Conservation (phyloP, 2,329 filamentous ascomycete species). For the Sarocladium brachiariae region DNA sequence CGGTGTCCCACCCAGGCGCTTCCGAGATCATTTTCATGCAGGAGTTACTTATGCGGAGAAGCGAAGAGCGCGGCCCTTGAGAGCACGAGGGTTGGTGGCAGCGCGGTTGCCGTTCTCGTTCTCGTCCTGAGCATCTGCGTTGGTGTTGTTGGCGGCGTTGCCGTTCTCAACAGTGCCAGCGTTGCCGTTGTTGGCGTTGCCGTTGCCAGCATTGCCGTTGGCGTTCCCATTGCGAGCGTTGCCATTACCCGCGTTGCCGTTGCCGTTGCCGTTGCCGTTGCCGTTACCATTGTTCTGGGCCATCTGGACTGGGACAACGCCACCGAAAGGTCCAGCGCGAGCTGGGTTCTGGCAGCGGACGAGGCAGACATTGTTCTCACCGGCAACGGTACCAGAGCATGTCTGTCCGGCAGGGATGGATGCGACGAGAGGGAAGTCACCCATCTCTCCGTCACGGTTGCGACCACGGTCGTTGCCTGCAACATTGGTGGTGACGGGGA, state of each 20-base stretch:
- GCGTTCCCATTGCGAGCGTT: not conserved
- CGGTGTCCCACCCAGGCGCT: no score
- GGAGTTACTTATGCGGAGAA: constrained; percentile 4
- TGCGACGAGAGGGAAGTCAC: constrained; percentile 49
- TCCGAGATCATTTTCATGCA: not conserved
- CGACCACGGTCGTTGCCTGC: constrained; percentile 45
- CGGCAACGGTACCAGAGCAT: constrained; percentile 48
- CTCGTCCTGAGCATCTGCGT: constrained; percentile 13
- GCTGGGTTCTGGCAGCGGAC: constrained; percentile 54
- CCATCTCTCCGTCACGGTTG: constrained; percentile 46
- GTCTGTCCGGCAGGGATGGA: constrained; percentile 41
- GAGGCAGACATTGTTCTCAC: constrained; percentile 49
- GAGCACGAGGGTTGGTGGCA: not conserved
- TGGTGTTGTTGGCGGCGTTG: not conserved
- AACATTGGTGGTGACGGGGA: constrained; percentile 49
- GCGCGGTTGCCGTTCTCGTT: constrained; percentile 3
- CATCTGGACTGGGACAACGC: constrained; percentile 54
- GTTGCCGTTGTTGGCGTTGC: constrained; percentile 35
- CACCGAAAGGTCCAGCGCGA: constrained; percentile 48
- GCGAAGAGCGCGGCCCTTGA: constrained; percentile 1
- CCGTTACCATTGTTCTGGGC: constrained; percentile 31
- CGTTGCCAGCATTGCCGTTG: constrained; percentile 30
- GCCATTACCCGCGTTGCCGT: not conserved
- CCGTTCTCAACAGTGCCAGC: constrained; percentile 16
- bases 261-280: constrained; percentile 24